Conservation (phyloP, 805 yeast species). For the Ogataea trehalophila region DNA sequence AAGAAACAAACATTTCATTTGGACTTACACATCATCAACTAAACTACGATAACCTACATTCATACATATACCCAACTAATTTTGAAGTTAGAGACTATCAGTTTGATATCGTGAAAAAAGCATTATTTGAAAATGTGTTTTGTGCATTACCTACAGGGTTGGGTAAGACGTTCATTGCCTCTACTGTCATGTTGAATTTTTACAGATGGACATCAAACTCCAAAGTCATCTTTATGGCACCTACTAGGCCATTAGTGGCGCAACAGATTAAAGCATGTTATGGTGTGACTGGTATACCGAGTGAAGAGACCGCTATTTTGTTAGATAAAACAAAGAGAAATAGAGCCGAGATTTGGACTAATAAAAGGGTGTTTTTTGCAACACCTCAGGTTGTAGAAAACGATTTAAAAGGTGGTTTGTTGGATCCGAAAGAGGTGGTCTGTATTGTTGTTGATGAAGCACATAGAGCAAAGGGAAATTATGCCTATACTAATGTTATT, state of each 20-base stretch:
- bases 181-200: constrained; percentile 87
- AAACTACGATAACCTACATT: constrained; percentile 32
- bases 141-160: constrained; percentile 96
- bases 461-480: constrained; percentile 86
- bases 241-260: constrained; percentile 92
- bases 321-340: constrained; percentile 48
- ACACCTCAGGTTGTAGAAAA: constrained; percentile 97
- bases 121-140: constrained; percentile 67
- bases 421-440: constrained; percentile 71
- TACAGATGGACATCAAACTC: constrained; percentile 77
- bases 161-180: constrained; percentile 95
- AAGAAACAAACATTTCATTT: constrained; percentile 20
- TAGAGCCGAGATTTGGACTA: constrained; percentile 73
- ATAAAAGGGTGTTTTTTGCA: constrained; percentile 78
- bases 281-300: constrained; percentile 78
- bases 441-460: constrained; percentile 92
- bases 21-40: constrained; percentile 49
- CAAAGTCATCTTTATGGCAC: constrained; percentile 92
- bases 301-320: constrained; percentile 71
- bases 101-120: constrained; percentile 65
- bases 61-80: constrained; percentile 81
- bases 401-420: constrained; percentile 69
- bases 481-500: constrained; percentile 84
- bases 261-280: constrained; percentile 94
- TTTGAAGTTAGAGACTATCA: constrained; percentile 85